phyloP scores from a whole-genome alignment of 805 yeast genomes.

The Yamadazyma phyllophila region DNA sequence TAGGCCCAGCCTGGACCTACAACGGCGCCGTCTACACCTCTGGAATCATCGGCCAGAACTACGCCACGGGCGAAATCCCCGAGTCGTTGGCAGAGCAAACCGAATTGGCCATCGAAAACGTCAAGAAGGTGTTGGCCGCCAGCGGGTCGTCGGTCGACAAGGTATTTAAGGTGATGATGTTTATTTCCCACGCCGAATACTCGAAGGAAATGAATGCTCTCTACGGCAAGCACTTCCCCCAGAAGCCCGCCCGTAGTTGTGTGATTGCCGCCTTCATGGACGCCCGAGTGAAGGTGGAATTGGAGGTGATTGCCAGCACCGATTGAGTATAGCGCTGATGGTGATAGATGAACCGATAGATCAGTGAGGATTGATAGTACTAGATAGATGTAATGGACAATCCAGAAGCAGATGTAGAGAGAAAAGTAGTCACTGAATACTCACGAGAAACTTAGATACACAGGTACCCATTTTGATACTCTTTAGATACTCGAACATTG shows the following conservation, averaged over 20 bases:
- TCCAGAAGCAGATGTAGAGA: no score
- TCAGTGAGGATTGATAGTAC: background rate
- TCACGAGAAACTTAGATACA: no score
- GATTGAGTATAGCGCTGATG: no score
- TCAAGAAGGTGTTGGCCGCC: constrained; percentile 39
- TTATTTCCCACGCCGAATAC: constrained; percentile 44
- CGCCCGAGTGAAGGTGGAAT: constrained; percentile 48
- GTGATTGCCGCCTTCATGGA: constrained; percentile 52
- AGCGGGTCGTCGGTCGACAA: constrained; percentile 47
- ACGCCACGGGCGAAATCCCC: constrained; percentile 40
- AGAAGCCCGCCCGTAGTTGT: constrained; percentile 54
- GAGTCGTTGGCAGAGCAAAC: constrained; percentile 46
- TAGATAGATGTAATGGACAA: no score
- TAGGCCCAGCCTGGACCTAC: constrained; percentile 28
- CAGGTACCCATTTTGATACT: no score
- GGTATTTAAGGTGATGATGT: constrained; percentile 49
- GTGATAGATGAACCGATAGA: background rate
- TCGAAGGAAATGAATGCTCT: constrained; percentile 44
- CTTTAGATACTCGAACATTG: no score
- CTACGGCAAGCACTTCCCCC: constrained; percentile 45
- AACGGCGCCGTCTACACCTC: constrained; percentile 42
- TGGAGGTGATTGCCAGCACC: constrained; percentile 46
- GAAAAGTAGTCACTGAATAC: no score
- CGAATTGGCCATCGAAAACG: constrained; percentile 41
- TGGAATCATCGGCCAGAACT: constrained; percentile 46